Conservation (phyloP, 75 land plant species). For the Pinus albicaulis region DNA sequence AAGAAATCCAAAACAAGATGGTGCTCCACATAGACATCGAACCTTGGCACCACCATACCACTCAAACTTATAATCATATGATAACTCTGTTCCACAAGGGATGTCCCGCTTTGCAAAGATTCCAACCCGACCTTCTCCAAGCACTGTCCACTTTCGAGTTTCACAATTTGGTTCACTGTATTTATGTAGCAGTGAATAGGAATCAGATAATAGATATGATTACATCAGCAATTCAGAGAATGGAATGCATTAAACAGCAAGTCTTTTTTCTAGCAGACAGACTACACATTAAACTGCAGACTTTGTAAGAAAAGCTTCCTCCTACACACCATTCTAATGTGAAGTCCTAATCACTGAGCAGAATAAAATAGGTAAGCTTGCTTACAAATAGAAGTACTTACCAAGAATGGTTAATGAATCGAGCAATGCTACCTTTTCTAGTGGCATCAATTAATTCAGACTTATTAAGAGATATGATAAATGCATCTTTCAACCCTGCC, state of each 20-base stretch:
- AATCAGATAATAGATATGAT: background rate
- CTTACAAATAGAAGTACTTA: conserved; percentile 19
- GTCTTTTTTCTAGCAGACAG: background rate
- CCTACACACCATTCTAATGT: background rate
- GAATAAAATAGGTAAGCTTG: background rate
- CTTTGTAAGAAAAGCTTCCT: background rate
- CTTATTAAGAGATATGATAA: conserved; percentile 70
- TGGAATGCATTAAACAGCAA: background rate
- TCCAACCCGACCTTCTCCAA: conserved; percentile 85
- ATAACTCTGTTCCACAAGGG: conserved; percentile 58
- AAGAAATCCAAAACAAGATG: conserved; percentile 78
- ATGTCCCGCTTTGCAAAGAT: conserved; percentile 89
- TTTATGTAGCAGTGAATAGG: background rate
- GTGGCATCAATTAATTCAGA: conserved; percentile 84
- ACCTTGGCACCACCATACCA: conserved; percentile 87
- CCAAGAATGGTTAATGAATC: conserved; percentile 95
- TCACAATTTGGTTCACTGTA: conserved; percentile 88
- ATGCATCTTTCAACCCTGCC: conserved; percentile 75
- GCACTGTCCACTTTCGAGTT: conserved; percentile 82
- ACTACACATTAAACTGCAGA: background rate
- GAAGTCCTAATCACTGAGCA: background rate
- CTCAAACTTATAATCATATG: conserved; percentile 85
- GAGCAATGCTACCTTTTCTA: conserved; percentile 78
- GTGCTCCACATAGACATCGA: conserved; percentile 83
- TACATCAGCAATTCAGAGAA: background rate